These are phyloP conservation scores for Pythium monospermum DNA, from an alignment of 352 stramenopile species.

Conservation along the genomic window DNA sequence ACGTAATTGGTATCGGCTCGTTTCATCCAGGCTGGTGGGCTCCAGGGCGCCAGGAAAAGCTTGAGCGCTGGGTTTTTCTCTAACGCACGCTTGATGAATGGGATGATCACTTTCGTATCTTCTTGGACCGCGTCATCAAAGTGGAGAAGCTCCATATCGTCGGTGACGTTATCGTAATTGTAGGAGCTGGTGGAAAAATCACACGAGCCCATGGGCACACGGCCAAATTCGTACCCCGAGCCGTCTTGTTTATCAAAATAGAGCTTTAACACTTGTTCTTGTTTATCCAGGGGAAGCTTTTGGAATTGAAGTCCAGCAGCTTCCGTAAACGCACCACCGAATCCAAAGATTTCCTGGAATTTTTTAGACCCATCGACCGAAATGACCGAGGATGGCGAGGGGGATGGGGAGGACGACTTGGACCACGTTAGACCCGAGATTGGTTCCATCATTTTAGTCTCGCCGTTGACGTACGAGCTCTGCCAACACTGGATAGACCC, in stretches of 20 bases:
- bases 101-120: constrained; percentile 81
- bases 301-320: constrained; percentile 84
- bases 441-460: constrained; percentile 63
- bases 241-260: constrained; percentile 85
- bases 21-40: constrained; percentile 88
- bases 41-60: constrained; percentile 87
- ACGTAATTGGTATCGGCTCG: constrained; percentile 36
- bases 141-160: constrained; percentile 62
- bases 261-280: constrained; percentile 80
- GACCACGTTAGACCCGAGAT: constrained; percentile 45
- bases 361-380: constrained; percentile 40
- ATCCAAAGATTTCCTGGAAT: constrained; percentile 84
- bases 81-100: constrained; percentile 72
- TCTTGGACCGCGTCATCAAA: constrained; percentile 77
- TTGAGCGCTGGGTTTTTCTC: constrained; percentile 67
- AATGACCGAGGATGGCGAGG: constrained; percentile 31
- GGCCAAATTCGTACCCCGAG: constrained; percentile 83
- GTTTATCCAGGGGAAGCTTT: constrained; percentile 66
- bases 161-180: constrained; percentile 77
- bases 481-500: constrained; percentile 46
- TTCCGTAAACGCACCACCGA: constrained; percentile 92
- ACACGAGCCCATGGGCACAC: constrained; percentile 88
- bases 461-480: constrained; percentile 54
- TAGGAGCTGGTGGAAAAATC: constrained; percentile 88
- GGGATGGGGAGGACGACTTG: constrained; percentile 14